Base-by-base conservation (phyloP, 768 basidiomycete species). In the Crassisporium funariophilum region DNA sequence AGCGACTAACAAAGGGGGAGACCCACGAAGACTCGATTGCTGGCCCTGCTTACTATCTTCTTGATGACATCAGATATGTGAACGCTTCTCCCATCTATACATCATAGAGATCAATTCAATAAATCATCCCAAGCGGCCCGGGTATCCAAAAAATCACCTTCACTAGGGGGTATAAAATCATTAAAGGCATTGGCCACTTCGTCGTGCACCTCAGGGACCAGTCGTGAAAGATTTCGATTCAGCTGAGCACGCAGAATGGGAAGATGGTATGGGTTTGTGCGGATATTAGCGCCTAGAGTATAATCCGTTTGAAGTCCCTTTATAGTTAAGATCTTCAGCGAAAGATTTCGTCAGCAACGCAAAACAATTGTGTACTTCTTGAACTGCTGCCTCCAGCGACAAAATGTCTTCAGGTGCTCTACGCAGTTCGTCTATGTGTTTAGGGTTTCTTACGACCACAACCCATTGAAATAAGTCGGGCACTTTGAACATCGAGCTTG, bases 11-110 rank as follows among this genome's bases (percentile, higher is more conserved):
- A 80, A 1, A 76, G 40, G 2, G 78, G 76, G 22, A 70, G 58
- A 0, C 79, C 81, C 4, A 82, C 73, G 43, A 82, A 76, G 0
- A 70, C 36, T 13, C 81, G 69, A 49, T 76, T 78, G 38, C 60
- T 73, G 3, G 65, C 58, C 29, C 75, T 68, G 25, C 68, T 64
- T 9, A 81, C 56, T 12, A 80, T 56, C 21, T 63, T 48, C 46
- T 57, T 65, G 7, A 68, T 52, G 0, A 46, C 54, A 1, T 62
- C 52, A 5, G 66, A 22, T 2, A 54, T 63, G 0, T 58, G 54
- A 5, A 75, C 41, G 2, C 52, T 52, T 9, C 57, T 58, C 78
- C 77, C 79, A n/a, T 73, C 75, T 76, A 22, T 20, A 23, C 9
- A 13, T 31, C 25, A 45, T 22, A 1, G 21, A 22, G 5, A 44